These are phyloP conservation scores for Lichina pygmaea DNA, from an alignment of 495 filamentous ascomycete genomes.

Conservation along the genomic window DNA sequence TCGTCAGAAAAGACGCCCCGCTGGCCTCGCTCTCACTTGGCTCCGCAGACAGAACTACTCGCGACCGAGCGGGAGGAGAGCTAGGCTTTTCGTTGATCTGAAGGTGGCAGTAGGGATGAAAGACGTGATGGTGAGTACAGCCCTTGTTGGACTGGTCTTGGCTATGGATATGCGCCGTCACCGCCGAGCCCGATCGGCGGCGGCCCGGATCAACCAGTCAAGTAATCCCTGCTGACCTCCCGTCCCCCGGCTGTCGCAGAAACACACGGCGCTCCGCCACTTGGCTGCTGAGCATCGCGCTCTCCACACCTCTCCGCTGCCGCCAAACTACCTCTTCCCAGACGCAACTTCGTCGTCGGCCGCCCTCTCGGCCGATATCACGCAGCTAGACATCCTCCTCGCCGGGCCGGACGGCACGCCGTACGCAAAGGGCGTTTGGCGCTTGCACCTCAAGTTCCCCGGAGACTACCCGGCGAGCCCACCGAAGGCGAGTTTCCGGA, in stretches of 20 bases:
- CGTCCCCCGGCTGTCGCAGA: constrained; percentile 5
- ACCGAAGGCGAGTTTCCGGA: constrained; percentile 39
- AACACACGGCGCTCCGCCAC: constrained; percentile 27
- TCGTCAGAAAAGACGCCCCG: no score
- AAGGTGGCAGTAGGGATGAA: no score
- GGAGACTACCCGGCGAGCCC: constrained; percentile 34
- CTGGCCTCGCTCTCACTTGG: no score
- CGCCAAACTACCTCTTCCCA: constrained; percentile 41
- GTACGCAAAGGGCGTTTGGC: constrained; percentile 31
- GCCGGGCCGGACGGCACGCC: constrained; percentile 37
- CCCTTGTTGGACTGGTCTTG: no score
- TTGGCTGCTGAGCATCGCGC: constrained; percentile 37
- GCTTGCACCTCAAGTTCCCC: constrained; percentile 33
- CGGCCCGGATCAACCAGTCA: no score
- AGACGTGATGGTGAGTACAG: no score
- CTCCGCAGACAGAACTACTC: no score
- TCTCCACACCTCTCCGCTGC: constrained; percentile 26
- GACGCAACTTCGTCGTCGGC: constrained; percentile 9
- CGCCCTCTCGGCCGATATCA: constrained; percentile 20
- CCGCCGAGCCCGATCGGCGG: no score
- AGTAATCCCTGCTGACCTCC: no score
- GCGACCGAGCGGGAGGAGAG: no score
- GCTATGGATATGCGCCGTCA: no score
- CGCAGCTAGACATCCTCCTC: constrained; percentile 29
- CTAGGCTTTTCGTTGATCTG: no score